These are phyloP conservation scores for Apiospora sp. DNA, from an alignment of 2,329 filamentous ascomycete species.

Conservation along the genomic window DNA sequence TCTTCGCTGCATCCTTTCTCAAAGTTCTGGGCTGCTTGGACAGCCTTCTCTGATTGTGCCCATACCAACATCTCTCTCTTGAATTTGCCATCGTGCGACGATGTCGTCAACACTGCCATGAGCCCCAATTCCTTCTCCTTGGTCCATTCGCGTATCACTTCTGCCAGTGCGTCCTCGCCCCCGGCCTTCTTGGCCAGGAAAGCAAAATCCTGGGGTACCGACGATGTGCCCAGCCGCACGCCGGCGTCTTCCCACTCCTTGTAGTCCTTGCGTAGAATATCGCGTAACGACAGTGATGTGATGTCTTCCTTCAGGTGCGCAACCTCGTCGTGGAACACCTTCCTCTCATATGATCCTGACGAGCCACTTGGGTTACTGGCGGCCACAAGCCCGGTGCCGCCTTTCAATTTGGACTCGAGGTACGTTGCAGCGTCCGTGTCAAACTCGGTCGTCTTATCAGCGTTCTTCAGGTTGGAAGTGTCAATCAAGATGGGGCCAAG, in stretches of 20 bases:
- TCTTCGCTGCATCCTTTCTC: constrained; percentile 50
- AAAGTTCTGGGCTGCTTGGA: constrained; percentile 63
- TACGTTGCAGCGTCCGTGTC: constrained; percentile 67
- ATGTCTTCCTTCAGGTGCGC: constrained; percentile 73
- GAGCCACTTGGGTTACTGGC: constrained; percentile 31
- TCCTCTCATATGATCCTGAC: constrained; percentile 55
- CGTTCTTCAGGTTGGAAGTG: constrained; percentile 68
- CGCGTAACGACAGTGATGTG: constrained; percentile 64
- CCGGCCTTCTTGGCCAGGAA: constrained; percentile 66
- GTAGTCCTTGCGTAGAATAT: constrained; percentile 83
- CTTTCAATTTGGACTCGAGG: constrained; percentile 58
- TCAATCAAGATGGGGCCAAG: constrained; percentile 78
- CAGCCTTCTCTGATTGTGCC: constrained; percentile 56
- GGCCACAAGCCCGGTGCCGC: neutral
- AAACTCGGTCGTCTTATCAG: constrained; percentile 69
- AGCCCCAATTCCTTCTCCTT: constrained; percentile 67
- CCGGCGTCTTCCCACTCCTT: constrained; percentile 74
- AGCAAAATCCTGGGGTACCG: constrained; percentile 67
- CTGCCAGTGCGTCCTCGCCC: constrained; percentile 54
- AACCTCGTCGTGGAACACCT: constrained; percentile 66
- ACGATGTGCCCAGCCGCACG: constrained; percentile 71
- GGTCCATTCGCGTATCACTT: constrained; percentile 60
- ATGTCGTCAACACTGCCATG: constrained; percentile 75
- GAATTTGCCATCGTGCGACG: constrained; percentile 62
- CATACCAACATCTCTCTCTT: constrained; percentile 73